Evolutionary conservation across 1,284 basidiomycete species (phyloP), one percentile per base, ranked within the genome.

Genomic region (Meripilus lineatus): DNA sequence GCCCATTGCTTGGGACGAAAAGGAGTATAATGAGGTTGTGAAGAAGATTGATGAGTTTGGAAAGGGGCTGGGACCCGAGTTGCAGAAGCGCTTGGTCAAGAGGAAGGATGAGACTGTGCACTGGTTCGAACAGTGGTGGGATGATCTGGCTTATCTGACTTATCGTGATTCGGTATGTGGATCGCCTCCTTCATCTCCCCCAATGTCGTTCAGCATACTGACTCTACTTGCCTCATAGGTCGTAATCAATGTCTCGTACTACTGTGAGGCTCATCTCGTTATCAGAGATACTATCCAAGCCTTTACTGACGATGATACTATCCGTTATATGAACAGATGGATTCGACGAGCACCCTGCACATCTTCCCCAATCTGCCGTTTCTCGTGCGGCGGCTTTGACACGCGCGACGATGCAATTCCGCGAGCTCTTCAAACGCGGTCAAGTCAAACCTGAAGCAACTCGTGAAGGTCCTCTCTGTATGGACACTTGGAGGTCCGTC

Each of bases 401-500:
- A 10, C 79, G 84, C 34, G 78, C 74, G 1, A 79, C 78, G 1
- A 78, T 91, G 72, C 66, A 85, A 32, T 91, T 89, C 66, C 74
- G 89, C 38, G 74, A 81, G 55, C 63, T 73, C 42, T 70, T 86
- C 47, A 80, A 81, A 54, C 73, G 68, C 8, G 91, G 91, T 8
- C 61, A 77, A 26, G 58, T 93, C 18, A 63, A 71, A 38, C 84
- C 88, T 3, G 92, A 95, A 49, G 68, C 71, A 14, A 81, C 81
- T 17, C 89, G 83, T 60, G 84, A 86, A 40, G 77, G 79, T 1
- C 77, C 84, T 8, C 64, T 92, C 17, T 93, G 90, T 64, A 93
- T 93, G 89, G 89, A 92, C 59, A 85, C 85, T 8, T 94, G 87
- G 67, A 75, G 90, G 81, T 89, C 55, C 42, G n/a, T n/a, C n/a